Conservation (phyloP, 1,284 basidiomycete genomes). For the Amylostereum areolatum region DNA sequence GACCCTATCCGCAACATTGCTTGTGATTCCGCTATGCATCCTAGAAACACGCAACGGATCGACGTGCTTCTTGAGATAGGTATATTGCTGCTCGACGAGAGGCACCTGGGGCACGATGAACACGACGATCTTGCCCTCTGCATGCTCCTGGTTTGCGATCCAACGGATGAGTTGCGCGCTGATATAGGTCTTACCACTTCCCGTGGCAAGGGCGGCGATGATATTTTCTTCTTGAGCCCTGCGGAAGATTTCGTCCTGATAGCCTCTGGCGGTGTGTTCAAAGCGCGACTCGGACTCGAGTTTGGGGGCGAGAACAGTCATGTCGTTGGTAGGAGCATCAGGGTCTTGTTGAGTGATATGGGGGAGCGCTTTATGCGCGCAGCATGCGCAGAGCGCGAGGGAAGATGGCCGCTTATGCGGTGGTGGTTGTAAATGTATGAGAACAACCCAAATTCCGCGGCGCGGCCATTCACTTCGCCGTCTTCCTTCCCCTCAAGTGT, state of each 20-base stretch:
- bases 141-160: conserved; percentile 46
- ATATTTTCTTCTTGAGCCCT: conserved; percentile 68
- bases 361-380: too few species aligned
- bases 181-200: conserved; percentile 80
- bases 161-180: conserved; percentile 74
- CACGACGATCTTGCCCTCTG: conserved; percentile 49
- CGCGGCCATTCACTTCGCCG: neutral
- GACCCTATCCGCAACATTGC: conserved; percentile 61
- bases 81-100: conserved; percentile 75
- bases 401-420: too few species aligned
- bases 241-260: conserved; percentile 71
- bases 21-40: conserved; percentile 62
- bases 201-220: conserved; percentile 74
- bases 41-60: conserved; percentile 56
- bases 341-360: neutral
- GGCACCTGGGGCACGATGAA: conserved; percentile 79
- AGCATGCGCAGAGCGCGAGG: too few species aligned
- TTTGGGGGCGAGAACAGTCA: too few species aligned
- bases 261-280: conserved; percentile 42
- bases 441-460: too few species aligned
- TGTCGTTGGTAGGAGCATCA: neutral
- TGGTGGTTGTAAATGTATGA: too few species aligned
- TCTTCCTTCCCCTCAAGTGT: too few species aligned
- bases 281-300: too few species aligned
- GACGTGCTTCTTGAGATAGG: conserved; percentile 57